These are phyloP conservation scores for Scedosporium minutisporum DNA, from an alignment of 2,329 filamentous ascomycete genomes.

Conservation along the genomic window DNA sequence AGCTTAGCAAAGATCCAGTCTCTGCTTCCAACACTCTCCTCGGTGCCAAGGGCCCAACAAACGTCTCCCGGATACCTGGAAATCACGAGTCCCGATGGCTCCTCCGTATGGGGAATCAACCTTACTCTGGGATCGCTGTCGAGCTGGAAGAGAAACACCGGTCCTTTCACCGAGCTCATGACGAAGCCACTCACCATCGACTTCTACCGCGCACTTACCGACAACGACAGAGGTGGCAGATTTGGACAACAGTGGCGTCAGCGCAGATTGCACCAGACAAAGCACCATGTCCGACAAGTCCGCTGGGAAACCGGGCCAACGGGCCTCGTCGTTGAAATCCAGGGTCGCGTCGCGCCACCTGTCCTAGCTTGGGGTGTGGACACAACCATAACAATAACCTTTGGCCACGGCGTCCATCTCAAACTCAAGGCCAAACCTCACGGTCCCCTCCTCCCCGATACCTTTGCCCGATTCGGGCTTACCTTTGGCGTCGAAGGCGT, in stretches of 20 bases:
- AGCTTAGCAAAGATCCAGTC: constrained; percentile 15
- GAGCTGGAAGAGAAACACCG: constrained; percentile 25
- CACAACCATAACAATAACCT: constrained; percentile 42
- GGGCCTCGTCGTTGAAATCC: constrained; percentile 30
- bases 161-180: constrained; percentile 26
- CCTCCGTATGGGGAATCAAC: constrained; percentile 33
- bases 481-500: constrained; percentile 32
- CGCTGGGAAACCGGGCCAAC: constrained; percentile 16
- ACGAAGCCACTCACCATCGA: constrained; percentile 35
- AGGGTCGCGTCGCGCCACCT: constrained; percentile 50
- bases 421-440: constrained; percentile 36
- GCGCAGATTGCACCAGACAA: constrained; percentile 34
- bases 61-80: constrained; percentile 16
- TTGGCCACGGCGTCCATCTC: constrained; percentile 40
- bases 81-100: constrained; percentile 24
- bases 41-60: constrained; percentile 22
- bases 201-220: constrained; percentile 56
- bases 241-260: constrained; percentile 50
- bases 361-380: constrained; percentile 52
- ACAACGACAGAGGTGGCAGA: constrained; percentile 49
- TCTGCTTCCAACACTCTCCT: constrained; percentile 8
- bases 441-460: constrained; percentile 40
- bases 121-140: constrained; percentile 29
- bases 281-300: constrained; percentile 28
- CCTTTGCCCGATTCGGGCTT: constrained; percentile 54